Percentiles rank a stretch among this genome's conserved stretches.
phyloP scores from a whole-genome alignment of 768 basidiomycete species.

The Udeniomyces megalosporus region DNA sequence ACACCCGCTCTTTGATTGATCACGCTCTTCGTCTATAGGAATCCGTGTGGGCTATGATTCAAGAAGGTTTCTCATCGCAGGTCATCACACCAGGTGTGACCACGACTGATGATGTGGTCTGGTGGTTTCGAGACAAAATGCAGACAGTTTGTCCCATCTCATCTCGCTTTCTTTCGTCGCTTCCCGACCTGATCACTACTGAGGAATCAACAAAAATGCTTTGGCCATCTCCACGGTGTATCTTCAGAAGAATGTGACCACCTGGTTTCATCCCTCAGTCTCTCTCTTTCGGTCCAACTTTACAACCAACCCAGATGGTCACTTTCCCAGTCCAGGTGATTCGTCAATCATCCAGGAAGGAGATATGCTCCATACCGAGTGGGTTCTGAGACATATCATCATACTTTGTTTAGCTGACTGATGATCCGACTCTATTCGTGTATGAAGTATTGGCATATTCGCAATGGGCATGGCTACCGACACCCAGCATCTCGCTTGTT shows the following conservation, averaged over 20 bases:
- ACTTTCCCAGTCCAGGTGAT: constrained; percentile 33
- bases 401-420: not conserved
- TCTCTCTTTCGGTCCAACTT: constrained; percentile 27
- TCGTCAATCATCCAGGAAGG: constrained; percentile 36
- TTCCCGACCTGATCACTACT: too few relatives aligned
- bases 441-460: constrained; percentile 36
- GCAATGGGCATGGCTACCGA: constrained; percentile 44
- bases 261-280: constrained; percentile 43
- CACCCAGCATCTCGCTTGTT: constrained; percentile 40
- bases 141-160: constrained; percentile 19
- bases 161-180: not conserved
- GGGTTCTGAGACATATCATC: not conserved
- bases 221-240: too few relatives aligned
- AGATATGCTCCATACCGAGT: constrained; percentile 41
- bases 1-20: too few relatives aligned
- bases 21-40: too few relatives aligned
- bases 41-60: constrained; percentile 39
- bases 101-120: constrained; percentile 38
- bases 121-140: constrained; percentile 44
- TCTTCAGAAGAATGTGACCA: constrained; percentile 32
- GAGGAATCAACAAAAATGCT: too few relatives aligned
- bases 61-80: constrained; percentile 39
- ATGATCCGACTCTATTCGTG: not conserved
- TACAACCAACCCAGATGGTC: constrained; percentile 18
- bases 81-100: constrained; percentile 35